phyloP scores from a whole-genome alignment of 345 rosid genomes.

The Populus simonii region DNA sequence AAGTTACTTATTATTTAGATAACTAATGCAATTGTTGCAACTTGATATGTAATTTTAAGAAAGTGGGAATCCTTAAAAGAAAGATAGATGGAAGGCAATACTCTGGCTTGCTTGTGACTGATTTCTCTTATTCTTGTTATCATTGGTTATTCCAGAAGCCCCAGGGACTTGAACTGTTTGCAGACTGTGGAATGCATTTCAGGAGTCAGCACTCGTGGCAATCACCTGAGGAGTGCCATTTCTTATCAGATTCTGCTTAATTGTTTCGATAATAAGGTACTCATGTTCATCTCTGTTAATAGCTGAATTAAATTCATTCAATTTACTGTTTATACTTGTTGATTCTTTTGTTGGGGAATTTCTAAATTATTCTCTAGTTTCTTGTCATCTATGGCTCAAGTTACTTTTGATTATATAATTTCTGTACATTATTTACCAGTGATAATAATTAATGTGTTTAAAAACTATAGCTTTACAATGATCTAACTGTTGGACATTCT shows the following conservation, averaged over 20 bases:
- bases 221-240: constrained; percentile 56
- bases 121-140: not conserved
- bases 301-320: not conserved
- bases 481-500: no score
- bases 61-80: not conserved
- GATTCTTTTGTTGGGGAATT: not conserved
- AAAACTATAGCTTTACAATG: no score
- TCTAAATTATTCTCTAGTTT: not conserved
- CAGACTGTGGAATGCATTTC: constrained; percentile 66
- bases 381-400: not conserved
- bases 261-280: constrained; percentile 64
- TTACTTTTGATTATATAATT: not conserved
- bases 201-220: constrained; percentile 50
- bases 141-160: constrained; percentile 49
- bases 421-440: not conserved
- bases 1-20: not conserved
- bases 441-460: not conserved
- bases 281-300: not conserved
- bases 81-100: not conserved
- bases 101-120: not conserved
- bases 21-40: not conserved
- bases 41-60: not conserved
- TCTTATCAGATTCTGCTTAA: constrained; percentile 55
- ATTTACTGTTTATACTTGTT: not conserved
- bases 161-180: constrained; percentile 75